These are phyloP conservation scores for Paspalum notatum DNA, from an alignment of 176 grass and related monocot genomes.

Conservation along the genomic window DNA sequence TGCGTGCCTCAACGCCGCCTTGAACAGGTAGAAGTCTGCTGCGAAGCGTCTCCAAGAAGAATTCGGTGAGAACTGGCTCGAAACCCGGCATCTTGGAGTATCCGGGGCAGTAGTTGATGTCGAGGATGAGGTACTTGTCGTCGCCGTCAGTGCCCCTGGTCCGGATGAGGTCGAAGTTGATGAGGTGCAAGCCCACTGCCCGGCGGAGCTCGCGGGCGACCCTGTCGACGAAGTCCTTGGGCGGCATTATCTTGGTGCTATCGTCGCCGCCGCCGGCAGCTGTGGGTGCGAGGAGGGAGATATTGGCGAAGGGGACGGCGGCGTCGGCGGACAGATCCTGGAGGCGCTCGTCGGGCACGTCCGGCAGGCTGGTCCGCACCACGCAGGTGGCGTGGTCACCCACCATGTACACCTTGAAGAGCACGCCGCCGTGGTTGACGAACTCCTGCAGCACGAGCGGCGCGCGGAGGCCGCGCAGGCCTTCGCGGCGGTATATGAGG, in stretches of 20 bases:
- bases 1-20: too few species aligned
- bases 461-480: conserved; percentile 48
- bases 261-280: background rate
- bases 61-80: conserved; percentile 60
- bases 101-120: conserved; percentile 86
- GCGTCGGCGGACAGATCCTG: conserved; percentile 26
- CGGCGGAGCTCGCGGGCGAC: conserved; percentile 61
- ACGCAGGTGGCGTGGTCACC: conserved; percentile 68
- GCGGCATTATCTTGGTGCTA: conserved; percentile 41
- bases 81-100: conserved; percentile 80
- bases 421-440: conserved; percentile 77
- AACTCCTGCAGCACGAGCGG: conserved; percentile 85
- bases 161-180: conserved; percentile 86
- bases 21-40: background rate
- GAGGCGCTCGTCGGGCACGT: conserved; percentile 58
- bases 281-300: conserved; percentile 48
- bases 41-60: conserved; percentile 54
- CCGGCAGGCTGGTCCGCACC: conserved; percentile 66
- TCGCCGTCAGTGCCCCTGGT: conserved; percentile 19
- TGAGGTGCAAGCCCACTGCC: conserved; percentile 60
- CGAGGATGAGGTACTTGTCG: conserved; percentile 63
- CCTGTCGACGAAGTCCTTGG: conserved; percentile 47
- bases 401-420: conserved; percentile 81
- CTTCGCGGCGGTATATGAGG: conserved; percentile 64
- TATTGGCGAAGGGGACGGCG: conserved; percentile 62